Evolutionary conservation across 768 basidiomycete species (phyloP).

Genomic region (Lentinus tigrinus): DNA sequence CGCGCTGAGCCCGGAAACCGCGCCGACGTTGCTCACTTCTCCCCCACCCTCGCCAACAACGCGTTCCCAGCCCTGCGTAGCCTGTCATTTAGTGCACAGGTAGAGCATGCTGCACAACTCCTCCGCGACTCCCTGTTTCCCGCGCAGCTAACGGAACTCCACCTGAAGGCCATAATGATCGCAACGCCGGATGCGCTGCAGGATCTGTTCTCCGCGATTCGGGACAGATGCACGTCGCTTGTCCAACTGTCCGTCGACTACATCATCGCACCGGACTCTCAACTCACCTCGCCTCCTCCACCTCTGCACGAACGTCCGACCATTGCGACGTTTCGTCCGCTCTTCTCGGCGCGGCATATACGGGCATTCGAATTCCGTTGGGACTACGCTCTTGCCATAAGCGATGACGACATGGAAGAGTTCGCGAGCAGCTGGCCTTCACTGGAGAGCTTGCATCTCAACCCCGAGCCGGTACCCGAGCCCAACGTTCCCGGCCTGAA

Average conservation of each 20-base stretch:
- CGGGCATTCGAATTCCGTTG: conserved; percentile 35
- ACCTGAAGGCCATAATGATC: conserved; percentile 46
- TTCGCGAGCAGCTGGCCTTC: conserved; percentile 27
- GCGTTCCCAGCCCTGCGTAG: conserved; percentile 52
- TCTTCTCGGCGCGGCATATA: conserved; percentile 32
- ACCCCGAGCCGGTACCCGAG: conserved; percentile 28
- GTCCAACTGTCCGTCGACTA: conserved; percentile 41
- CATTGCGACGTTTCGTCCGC: conserved; percentile 36
- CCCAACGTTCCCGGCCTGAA: conserved; percentile 28
- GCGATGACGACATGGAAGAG: conserved; percentile 26
- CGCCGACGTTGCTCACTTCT: conserved; percentile 43
- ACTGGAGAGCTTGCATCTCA: conserved; percentile 28
- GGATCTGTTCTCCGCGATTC: conserved; percentile 41
- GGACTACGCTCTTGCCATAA: conserved; percentile 30
- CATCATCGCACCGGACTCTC: conserved; percentile 22
- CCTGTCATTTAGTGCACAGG: conserved; percentile 43
- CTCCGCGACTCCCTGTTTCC: conserved; percentile 36
- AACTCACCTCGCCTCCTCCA: conserved; percentile 13
- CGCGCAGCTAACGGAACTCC: conserved; percentile 44
- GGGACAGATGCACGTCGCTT: conserved; percentile 46
- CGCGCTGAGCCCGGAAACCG: conserved; percentile 47
- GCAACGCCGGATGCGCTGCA: conserved; percentile 44
- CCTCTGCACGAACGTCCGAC: conserved; percentile 29
- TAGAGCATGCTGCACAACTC: conserved; percentile 37
- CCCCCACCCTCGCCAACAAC: conserved; percentile 41